Evolutionary conservation across 108 stramenopile genomes (phyloP).

Genomic region (Cylindrotheca fusiformis): DNA sequence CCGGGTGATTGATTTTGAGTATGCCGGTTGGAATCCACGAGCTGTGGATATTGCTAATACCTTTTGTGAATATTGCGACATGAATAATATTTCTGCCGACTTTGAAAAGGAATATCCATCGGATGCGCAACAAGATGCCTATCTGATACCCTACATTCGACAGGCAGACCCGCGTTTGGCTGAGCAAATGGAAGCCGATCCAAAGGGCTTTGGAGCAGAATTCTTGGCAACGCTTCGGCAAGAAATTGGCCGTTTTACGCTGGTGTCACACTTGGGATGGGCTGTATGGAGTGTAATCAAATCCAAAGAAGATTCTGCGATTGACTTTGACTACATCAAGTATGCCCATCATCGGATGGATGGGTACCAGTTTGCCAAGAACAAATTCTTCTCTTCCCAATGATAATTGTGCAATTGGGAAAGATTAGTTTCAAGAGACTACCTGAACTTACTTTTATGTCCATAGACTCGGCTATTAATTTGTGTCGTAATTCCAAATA

Average conservation of each 20-base stretch:
- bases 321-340: slow-evolving; percentile 73
- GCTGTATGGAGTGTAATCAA: slow-evolving; percentile 70
- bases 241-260: slow-evolving; percentile 46
- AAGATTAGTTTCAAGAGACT: neutral
- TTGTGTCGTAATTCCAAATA: too few relatives aligned
- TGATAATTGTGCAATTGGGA: neutral
- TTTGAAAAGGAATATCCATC: slow-evolving; percentile 58
- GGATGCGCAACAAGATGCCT: slow-evolving; percentile 18
- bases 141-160: slow-evolving; percentile 43
- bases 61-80: slow-evolving; percentile 74
- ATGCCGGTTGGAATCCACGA: slow-evolving; percentile 69
- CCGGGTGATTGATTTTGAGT: slow-evolving; percentile 82
- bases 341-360: slow-evolving; percentile 69
- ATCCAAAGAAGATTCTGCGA: slow-evolving; percentile 25
- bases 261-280: slow-evolving; percentile 74
- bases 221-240: slow-evolving; percentile 30
- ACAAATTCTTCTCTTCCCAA: slow-evolving; percentile 32
- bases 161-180: slow-evolving; percentile 6
- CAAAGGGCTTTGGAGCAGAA: slow-evolving; percentile 14
- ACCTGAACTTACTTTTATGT: too few relatives aligned
- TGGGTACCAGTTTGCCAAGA: slow-evolving; percentile 46
- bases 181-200: slow-evolving; percentile 4
- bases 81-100: slow-evolving; percentile 61
- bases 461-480: too few relatives aligned
- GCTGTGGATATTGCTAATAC: slow-evolving; percentile 83